Base-by-base conservation (phyloP, 2,329 filamentous ascomycete species). In the Cyphellophora europaea region DNA sequence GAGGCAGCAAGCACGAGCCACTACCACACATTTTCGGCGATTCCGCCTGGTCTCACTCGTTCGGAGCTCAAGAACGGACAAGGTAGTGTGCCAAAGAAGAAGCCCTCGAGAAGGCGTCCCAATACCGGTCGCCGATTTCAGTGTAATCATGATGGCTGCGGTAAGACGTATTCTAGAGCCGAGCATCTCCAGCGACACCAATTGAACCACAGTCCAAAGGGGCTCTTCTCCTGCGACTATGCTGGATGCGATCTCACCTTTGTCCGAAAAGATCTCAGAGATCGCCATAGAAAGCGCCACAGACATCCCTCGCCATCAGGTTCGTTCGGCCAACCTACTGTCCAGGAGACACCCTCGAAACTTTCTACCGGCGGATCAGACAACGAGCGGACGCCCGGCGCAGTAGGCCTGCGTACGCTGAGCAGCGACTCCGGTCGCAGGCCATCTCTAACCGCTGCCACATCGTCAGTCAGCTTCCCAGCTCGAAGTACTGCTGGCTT, bases 161-260 rank as follows among this genome's bases (percentile, higher is more conserved):
- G 85, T 27, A 95, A 94, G 67, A 89, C 82, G 55, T 96, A 96
- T 58, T 95, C 88, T 13, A 76, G 89, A 54, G 89, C 89, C 5
- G 89, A 96, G 62, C 89, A 96, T 65, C 67, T 96, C 65, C 94
- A 95, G 63, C 79, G 89, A 28, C 89, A 96, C 61, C 88, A 96
- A 62, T 64, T 96, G 49, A 96, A 96, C 56, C 89, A 35, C 25
- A 21, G 25, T 28, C 32, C 32, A 11, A 35, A 35, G 21, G 19
- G 28, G 21, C 21, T 35, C 18, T 35, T 35, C 14, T 27, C 17
- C 15, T 35, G 32, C 17, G 32, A 21, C 19, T 25, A 14, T 5
- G 6, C n/a, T 5, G 32, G 19, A 8, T 35, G 32, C 32, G 28
- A 17, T 12, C 23, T 35, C 4, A 25, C 32, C 5, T 35, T 35